These are phyloP conservation scores for Drosera capensis DNA, from an alignment of 148 eudicot genomes.

Conservation along the genomic window DNA sequence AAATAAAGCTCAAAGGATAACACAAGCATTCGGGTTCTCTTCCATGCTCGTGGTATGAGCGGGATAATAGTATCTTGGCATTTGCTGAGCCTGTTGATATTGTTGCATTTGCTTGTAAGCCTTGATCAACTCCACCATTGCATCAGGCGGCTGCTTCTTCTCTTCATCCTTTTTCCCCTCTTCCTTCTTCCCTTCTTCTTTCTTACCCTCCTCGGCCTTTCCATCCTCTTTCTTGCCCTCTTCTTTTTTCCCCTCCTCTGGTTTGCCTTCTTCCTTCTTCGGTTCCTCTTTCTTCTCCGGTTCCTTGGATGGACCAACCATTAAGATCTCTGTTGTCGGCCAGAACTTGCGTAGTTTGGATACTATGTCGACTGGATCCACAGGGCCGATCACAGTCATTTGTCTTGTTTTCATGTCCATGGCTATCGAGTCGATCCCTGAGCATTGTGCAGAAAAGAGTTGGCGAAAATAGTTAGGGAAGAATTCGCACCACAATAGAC, in stretches of 20 bases:
- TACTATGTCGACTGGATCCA: constrained; percentile 41
- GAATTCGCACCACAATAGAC: no score
- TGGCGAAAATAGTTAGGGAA: no score
- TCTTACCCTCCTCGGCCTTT: constrained; percentile 1
- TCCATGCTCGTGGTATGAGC: constrained; percentile 18
- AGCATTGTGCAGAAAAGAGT: no score
- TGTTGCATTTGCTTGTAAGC: no score
- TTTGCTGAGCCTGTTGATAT: no score
- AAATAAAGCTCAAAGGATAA: constrained; percentile 39
- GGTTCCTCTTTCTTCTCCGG: constrained; percentile 39
- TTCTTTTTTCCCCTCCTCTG: constrained; percentile 16
- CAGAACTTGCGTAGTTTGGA: constrained; percentile 39
- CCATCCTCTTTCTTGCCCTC: constrained; percentile 18
- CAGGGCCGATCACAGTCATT: constrained; percentile 41
- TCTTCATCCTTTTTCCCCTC: constrained; percentile 18
- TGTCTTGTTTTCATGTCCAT: constrained; percentile 41
- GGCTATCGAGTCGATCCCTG: constrained; percentile 63
- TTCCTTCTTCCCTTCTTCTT: constrained; percentile 11
- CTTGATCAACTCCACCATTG: no score
- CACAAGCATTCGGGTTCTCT: constrained; percentile 48
- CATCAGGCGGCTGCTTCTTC: constrained; percentile 12
- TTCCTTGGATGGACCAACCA: constrained; percentile 45
- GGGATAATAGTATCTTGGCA: no score
- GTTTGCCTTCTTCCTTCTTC: no score
- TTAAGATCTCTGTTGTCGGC: constrained; percentile 29